Evolutionary conservation across 192 early-diverging fungal genomes (phyloP).

Genomic region (Backusella australiensis): DNA sequence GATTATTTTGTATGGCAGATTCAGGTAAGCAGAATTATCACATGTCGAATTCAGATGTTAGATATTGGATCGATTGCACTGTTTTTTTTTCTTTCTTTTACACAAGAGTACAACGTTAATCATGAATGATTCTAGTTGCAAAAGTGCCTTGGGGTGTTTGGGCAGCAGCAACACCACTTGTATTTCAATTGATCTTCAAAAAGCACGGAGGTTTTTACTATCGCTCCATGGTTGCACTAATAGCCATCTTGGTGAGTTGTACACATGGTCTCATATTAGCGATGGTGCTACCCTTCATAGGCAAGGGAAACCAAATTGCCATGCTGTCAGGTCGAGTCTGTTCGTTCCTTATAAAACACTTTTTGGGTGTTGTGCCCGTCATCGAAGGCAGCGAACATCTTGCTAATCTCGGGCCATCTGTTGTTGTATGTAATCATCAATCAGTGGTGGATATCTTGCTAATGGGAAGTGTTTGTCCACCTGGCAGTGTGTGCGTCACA

Average conservation of each 20-base stretch:
- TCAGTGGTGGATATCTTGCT: constrained; percentile 72
- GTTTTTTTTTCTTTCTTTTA: too few relatives aligned
- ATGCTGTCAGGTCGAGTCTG: constrained; percentile 56
- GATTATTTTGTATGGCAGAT: not conserved
- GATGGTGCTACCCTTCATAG: constrained; percentile 53
- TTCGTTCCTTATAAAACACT: constrained; percentile 40
- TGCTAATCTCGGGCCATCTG: constrained; percentile 47
- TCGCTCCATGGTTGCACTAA: not conserved
- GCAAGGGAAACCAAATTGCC: constrained; percentile 56
- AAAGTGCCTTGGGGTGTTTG: constrained; percentile 7
- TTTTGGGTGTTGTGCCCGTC: constrained; percentile 58
- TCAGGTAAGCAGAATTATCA: not conserved
- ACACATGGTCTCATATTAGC: constrained; percentile 47
- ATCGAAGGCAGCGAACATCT: constrained; percentile 62
- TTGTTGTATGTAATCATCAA: constrained; percentile 88
- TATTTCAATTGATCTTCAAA: constrained; percentile 17
- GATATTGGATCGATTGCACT: not conserved
- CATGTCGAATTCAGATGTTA: not conserved
- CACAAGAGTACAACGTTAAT: too few relatives aligned
- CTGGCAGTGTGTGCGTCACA: constrained; percentile 62
- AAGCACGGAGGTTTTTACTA: constrained; percentile 13
- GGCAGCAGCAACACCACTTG: constrained; percentile 3
- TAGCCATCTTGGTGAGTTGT: not conserved
- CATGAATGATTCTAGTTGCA: not conserved
- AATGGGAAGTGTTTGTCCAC: constrained; percentile 65